Evolutionary conservation across 805 yeast species (phyloP).

Genomic region (Lipomyces yamadae): DNA sequence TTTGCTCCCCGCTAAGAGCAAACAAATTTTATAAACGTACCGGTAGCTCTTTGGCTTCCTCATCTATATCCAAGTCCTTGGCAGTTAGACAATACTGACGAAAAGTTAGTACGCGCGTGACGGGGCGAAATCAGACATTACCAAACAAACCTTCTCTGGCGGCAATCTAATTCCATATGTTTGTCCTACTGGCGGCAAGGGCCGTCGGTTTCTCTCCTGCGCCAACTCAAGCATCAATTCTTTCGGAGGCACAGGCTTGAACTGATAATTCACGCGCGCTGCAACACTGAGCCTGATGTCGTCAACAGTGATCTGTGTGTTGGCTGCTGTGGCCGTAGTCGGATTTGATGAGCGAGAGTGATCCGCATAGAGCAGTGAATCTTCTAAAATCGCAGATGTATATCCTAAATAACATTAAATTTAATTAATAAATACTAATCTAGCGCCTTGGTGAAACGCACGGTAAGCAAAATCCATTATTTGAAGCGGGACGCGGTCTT

Average conservation of each 20-base stretch:
- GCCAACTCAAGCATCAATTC: constrained; percentile 90
- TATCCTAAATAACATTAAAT: constrained; percentile 53
- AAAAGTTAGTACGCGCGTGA: background rate
- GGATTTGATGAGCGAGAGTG: constrained; percentile 53
- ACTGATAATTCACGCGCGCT: constrained; percentile 92
- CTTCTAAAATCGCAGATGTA: constrained; percentile 83
- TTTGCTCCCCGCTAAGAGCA: background rate
- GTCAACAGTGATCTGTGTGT: constrained; percentile 67
- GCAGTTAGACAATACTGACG: constrained; percentile 77
- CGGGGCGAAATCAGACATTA: background rate
- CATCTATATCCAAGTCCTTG: constrained; percentile 69
- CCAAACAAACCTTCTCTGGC: constrained; percentile 64
- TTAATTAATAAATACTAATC: too few species aligned
- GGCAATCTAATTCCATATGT: constrained; percentile 89
- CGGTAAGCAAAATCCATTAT: constrained; percentile 93
- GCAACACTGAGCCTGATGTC: constrained; percentile 92
- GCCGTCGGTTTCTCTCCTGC: constrained; percentile 84
- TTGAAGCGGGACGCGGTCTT: constrained; percentile 94
- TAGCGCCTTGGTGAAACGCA: background rate
- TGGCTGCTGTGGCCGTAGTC: constrained; percentile 25
- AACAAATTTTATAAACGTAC: background rate
- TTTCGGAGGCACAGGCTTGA: constrained; percentile 94
- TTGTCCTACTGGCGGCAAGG: constrained; percentile 83
- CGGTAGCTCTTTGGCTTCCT: constrained; percentile 47
- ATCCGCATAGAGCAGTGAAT: constrained; percentile 87